Evolutionary conservation across 2,329 filamentous ascomycete species (phyloP).

Genomic region (Hypoxylon sp.): DNA sequence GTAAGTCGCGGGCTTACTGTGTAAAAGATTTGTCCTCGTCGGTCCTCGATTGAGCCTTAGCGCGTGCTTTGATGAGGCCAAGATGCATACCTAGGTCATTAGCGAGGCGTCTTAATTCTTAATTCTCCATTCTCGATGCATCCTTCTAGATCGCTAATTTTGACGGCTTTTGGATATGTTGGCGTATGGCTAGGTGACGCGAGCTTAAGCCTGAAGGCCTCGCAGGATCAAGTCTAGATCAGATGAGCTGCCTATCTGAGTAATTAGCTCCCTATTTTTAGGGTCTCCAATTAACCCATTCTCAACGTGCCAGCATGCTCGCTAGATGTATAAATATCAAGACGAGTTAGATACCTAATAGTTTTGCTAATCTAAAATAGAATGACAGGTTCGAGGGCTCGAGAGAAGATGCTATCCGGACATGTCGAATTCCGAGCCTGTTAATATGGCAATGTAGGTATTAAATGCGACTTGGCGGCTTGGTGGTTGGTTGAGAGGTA

Average conservation of each 20-base stretch:
- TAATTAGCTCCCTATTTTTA: conserved; percentile 37
- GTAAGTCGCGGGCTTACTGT: conserved; percentile 2
- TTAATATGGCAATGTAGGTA: conserved; percentile 18
- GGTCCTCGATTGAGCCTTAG: conserved; percentile 1
- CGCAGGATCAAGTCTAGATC: conserved; percentile 19
- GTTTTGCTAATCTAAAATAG: conserved; percentile 7
- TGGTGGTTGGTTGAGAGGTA: conserved; percentile 5
- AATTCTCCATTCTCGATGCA: conserved; percentile 10
- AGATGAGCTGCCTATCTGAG: conserved; percentile 18
- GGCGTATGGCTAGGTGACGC: conserved; percentile 9
- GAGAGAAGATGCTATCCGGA: not conserved
- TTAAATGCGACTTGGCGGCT: conserved; percentile 18
- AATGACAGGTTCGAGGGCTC: not conserved
- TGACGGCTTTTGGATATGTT: conserved; percentile 18
- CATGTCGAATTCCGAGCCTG: conserved; percentile 4
- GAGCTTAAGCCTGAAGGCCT: conserved; percentile 9
- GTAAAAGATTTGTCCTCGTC: not conserved
- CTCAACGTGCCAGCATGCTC: not conserved
- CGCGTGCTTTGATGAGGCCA: conserved; percentile 5
- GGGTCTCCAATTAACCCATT: conserved; percentile 3
- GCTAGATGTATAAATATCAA: conserved; percentile 1
- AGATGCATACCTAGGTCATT: not conserved
- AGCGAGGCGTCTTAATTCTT: conserved; percentile 8
- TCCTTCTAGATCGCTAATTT: conserved; percentile 9
- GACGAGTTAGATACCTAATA: not conserved